phyloP scores from a whole-genome alignment of 2,329 filamentous ascomycete genomes.

The Thelonectria olida region DNA sequence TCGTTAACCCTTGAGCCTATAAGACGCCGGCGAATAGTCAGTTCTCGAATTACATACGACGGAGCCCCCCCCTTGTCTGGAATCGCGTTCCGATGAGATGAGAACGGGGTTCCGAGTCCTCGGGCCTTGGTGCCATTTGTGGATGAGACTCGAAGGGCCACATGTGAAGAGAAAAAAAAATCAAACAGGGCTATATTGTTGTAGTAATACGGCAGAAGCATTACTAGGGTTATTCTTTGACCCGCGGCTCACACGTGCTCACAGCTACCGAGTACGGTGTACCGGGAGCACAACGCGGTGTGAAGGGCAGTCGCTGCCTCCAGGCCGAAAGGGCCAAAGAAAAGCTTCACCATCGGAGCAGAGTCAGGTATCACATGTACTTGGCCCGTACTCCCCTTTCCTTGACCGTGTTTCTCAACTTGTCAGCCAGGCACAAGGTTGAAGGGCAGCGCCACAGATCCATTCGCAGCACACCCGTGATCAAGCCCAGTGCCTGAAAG shows the following conservation, averaged over 20 bases:
- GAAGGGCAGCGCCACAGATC: constrained; percentile 12
- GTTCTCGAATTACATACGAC: too few relatives aligned
- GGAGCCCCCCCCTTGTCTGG: neutral
- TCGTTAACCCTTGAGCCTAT: neutral
- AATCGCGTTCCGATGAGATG: neutral
- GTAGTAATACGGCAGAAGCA: constrained; percentile 13
- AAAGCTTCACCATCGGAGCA: neutral
- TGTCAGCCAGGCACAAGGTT: constrained; percentile 3
- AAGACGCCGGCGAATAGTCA: constrained; percentile 7
- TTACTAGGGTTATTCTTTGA: neutral
- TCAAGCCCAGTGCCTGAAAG: constrained; percentile 1
- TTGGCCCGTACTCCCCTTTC: neutral
- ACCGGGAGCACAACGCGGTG: neutral
- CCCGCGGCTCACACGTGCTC: neutral
- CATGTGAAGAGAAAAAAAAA: constrained; percentile 9
- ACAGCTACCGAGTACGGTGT: neutral
- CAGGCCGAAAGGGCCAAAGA: too few relatives aligned
- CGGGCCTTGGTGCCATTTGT: neutral
- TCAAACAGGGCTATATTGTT: constrained; percentile 3
- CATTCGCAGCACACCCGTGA: constrained; percentile 2
- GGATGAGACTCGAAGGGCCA: neutral
- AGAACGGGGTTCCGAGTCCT: neutral
- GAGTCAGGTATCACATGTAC: neutral
- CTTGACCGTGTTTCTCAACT: neutral
- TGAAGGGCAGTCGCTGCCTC: neutral